phyloP scores from a whole-genome alignment of 108 stramenopile species.

The Conticribra guillardii region DNA sequence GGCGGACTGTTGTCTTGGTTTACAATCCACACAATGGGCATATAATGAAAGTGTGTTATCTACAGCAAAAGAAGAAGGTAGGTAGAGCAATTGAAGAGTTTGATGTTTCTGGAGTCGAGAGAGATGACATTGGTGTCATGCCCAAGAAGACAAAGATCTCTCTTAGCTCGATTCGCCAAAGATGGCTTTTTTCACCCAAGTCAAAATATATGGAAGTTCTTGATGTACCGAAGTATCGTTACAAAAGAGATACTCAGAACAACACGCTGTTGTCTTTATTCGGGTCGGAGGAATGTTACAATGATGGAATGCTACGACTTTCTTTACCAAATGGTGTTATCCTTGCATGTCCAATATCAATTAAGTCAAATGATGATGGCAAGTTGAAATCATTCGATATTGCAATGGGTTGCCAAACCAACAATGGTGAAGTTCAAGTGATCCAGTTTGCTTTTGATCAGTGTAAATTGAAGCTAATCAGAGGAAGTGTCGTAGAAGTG shows the following conservation, averaged over 20 bases:
- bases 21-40: slow-evolving; percentile 11
- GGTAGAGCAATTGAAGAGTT: neutral
- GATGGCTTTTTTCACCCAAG: neutral
- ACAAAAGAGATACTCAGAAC: neutral
- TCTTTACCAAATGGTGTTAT: slow-evolving; percentile 9
- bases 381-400: neutral
- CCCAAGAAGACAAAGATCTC: neutral
- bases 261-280: neutral
- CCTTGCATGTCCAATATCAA: neutral
- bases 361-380: neutral
- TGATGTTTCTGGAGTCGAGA: slow-evolving; percentile 5
- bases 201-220: slow-evolving; percentile 1
- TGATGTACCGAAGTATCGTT: neutral
- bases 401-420: neutral
- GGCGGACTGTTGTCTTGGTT: slow-evolving; percentile 6
- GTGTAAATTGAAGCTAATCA: slow-evolving; percentile 2
- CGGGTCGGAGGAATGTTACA: neutral
- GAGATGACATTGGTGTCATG: neutral
- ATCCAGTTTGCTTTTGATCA: neutral
- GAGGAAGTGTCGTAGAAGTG: neutral
- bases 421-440: neutral
- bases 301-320: neutral
- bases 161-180: neutral
- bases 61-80: slow-evolving; percentile 5
- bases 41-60: slow-evolving; percentile 5